These are phyloP conservation scores for Hermanozyma aechmeae DNA, from an alignment of 805 yeast genomes.

Conservation along the genomic window DNA sequence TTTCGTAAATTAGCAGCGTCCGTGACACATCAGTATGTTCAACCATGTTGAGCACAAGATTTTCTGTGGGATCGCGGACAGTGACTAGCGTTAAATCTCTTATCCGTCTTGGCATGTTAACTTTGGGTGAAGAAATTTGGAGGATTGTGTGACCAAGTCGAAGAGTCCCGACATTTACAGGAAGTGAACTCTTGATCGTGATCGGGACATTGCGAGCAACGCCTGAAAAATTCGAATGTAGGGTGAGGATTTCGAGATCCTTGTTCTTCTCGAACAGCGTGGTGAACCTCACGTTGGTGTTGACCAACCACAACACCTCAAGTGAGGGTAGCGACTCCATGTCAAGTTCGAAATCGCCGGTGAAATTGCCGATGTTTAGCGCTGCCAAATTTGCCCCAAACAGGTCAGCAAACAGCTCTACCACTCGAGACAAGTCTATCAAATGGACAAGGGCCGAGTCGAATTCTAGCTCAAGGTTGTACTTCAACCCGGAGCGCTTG, in stretches of 20 bases:
- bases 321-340: slow-evolving; percentile 5
- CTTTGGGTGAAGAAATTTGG: neutral
- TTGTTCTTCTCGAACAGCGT: slow-evolving; percentile 1
- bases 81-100: neutral
- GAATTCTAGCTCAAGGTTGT: slow-evolving; percentile 13
- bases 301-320: slow-evolving; percentile 10
- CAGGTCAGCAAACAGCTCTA: neutral
- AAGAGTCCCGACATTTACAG: slow-evolving; percentile 5
- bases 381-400: neutral
- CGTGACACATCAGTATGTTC: neutral
- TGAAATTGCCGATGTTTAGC: slow-evolving; percentile 6
- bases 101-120: neutral
- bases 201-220: slow-evolving; percentile 5
- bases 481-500: neutral
- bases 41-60: neutral
- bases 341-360: slow-evolving; percentile 7
- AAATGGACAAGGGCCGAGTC: slow-evolving; percentile 9
- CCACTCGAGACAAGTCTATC: slow-evolving; percentile 3
- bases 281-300: slow-evolving; percentile 7
- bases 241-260: slow-evolving; percentile 2
- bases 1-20: neutral
- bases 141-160: slow-evolving; percentile 7
- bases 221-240: slow-evolving; percentile 11
- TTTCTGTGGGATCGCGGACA: neutral
- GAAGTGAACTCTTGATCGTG: slow-evolving; percentile 5